These are phyloP conservation scores for Trichosporon coremiiforme DNA, from an alignment of 1,284 basidiomycete species.

Conservation along the genomic window DNA sequence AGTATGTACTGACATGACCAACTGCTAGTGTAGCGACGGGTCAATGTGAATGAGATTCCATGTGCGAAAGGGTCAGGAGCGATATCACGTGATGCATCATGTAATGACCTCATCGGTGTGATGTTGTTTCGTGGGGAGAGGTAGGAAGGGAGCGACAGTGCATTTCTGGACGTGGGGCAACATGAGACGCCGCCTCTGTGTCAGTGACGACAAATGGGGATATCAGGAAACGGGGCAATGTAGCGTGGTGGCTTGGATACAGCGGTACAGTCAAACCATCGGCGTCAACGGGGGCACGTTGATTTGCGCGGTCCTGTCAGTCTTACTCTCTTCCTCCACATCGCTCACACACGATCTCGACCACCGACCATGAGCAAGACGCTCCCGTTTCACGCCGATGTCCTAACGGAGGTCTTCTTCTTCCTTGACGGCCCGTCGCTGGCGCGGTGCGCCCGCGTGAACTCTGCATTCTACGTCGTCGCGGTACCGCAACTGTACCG, in stretches of 20 bases:
- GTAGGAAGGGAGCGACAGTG: not conserved
- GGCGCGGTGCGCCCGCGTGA: not conserved
- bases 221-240: not conserved
- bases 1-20: conserved; percentile 4
- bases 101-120: conserved; percentile 10
- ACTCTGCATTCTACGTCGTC: conserved; percentile 18
- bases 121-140: not conserved
- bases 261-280: conserved; percentile 1
- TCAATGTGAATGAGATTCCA: conserved; percentile 17
- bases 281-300: not conserved
- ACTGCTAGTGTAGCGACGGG: conserved; percentile 15
- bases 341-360: not conserved
- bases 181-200: not conserved
- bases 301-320: not conserved
- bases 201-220: not conserved
- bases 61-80: conserved; percentile 6
- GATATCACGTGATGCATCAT: conserved; percentile 10
- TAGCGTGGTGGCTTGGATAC: not conserved
- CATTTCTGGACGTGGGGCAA: not conserved
- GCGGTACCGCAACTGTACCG: conserved; percentile 14
- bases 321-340: not conserved
- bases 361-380: not conserved
- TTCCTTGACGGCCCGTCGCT: not conserved
- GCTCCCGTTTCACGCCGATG: not conserved
- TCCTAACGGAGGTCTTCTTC: conserved; percentile 1